Conservation (phyloP, 148 eudicot species). For the Vaccinium myrtillus region DNA sequence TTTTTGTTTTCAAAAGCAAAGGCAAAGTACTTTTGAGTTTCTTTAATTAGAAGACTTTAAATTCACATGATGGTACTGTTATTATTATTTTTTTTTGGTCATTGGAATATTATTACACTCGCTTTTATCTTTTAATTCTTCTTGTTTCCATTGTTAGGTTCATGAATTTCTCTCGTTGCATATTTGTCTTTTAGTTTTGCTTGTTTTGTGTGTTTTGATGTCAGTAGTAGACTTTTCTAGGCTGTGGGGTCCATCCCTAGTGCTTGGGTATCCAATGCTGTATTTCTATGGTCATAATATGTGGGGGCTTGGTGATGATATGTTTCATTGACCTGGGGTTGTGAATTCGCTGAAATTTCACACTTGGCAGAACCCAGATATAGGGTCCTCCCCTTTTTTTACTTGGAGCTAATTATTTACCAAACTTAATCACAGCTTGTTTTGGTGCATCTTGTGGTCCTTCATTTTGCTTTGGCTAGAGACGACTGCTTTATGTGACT, state of each 20-base stretch:
- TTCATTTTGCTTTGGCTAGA: neutral
- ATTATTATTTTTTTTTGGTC: neutral
- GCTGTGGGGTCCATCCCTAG: constrained; percentile 26
- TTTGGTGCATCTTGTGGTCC: neutral
- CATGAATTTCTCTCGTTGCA: constrained; percentile 3
- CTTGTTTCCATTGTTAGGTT: constrained; percentile 5
- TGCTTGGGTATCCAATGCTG: constrained; percentile 27
- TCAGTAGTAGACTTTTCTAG: constrained; percentile 14
- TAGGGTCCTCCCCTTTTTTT: neutral
- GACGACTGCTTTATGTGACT: neutral
- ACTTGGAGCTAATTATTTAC: neutral
- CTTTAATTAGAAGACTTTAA: neutral
- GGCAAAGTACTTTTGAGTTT: neutral
- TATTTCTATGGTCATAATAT: constrained; percentile 10
- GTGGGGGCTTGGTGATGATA: constrained; percentile 3
- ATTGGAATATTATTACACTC: neutral
- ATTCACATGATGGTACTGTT: neutral
- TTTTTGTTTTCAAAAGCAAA: constrained; percentile 12
- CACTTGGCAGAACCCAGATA: neutral
- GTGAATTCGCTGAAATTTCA: neutral
- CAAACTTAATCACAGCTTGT: neutral
- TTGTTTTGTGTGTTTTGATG: constrained; percentile 21
- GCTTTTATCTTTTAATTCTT: neutral
- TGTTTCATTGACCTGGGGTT: constrained; percentile 11
- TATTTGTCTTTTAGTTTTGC: constrained; percentile 20